These are phyloP conservation scores for Starmerella powellii DNA, from an alignment of 805 yeast genomes.

Conservation along the genomic window DNA sequence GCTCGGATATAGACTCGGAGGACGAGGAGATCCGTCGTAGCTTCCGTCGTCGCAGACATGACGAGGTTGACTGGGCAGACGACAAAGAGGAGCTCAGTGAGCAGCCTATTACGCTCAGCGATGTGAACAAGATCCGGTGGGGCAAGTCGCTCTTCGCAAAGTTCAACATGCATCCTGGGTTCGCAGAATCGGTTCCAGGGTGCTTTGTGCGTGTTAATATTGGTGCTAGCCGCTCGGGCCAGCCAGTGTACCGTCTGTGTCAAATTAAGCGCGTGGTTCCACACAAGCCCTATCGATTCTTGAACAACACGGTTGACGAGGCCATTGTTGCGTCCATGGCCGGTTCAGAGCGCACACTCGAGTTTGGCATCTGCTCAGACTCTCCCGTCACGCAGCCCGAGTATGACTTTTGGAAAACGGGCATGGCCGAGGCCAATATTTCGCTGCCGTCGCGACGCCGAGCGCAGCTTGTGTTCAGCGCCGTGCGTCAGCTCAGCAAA, in stretches of 20 bases:
- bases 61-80: constrained; percentile 38
- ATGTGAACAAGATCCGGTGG: constrained; percentile 59
- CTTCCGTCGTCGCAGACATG: constrained; percentile 26
- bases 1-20: constrained; percentile 33
- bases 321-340: constrained; percentile 75
- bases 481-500: constrained; percentile 49
- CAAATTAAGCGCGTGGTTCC: constrained; percentile 54
- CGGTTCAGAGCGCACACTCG: constrained; percentile 56
- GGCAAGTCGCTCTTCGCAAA: constrained; percentile 68
- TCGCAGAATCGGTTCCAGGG: constrained; percentile 55
- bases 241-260: constrained; percentile 69
- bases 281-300: constrained; percentile 39
- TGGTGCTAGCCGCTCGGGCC: constrained; percentile 54
- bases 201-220: constrained; percentile 76
- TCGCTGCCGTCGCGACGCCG: constrained; percentile 52
- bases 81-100: constrained; percentile 29
- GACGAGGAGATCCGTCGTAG: constrained; percentile 24
- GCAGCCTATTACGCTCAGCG: constrained; percentile 42
- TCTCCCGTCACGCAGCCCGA: constrained; percentile 59
- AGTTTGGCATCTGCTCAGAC: constrained; percentile 71
- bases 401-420: constrained; percentile 52
- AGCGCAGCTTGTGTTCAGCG: constrained; percentile 50
- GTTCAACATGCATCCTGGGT: constrained; percentile 71
- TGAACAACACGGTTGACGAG: constrained; percentile 40
- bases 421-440: constrained; percentile 46